Percentiles rank a stretch among this genome's conserved stretches.
These are phyloP conservation scores for Rhodamnia rubescens DNA, from an alignment of 345 rosid species.

Conservation along the genomic window DNA sequence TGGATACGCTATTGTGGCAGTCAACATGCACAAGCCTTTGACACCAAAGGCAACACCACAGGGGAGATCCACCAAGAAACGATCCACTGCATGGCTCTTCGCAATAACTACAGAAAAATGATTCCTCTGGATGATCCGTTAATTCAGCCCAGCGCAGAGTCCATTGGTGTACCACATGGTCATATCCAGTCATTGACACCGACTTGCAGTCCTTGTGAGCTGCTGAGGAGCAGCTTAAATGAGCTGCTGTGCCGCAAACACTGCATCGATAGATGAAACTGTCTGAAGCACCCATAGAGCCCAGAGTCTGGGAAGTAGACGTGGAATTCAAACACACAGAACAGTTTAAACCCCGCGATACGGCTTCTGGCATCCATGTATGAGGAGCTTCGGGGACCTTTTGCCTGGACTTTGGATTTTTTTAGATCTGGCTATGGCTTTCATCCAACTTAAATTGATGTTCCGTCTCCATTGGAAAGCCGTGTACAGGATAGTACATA, in stretches of 20 bases:
- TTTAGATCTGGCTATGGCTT: slow-evolving; percentile 84
- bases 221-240: slow-evolving; percentile 50
- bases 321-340: slow-evolving; percentile 75
- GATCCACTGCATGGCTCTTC: slow-evolving; percentile 87
- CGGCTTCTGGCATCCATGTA: slow-evolving; percentile 54
- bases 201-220: slow-evolving; percentile 86
- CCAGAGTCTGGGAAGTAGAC: slow-evolving; percentile 67
- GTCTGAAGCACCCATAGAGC: slow-evolving; percentile 48
- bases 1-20: slow-evolving; percentile 70
- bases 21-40: slow-evolving; percentile 91
- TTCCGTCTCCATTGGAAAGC: slow-evolving; percentile 96
- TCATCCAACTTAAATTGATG: slow-evolving; percentile 87
- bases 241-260: slow-evolving; percentile 72
- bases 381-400: slow-evolving; percentile 62
- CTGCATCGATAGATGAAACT: slow-evolving; percentile 36
- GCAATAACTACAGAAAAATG: slow-evolving; percentile 71
- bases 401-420: slow-evolving; percentile 73
- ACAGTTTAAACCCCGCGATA: slow-evolving; percentile 67
- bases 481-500: slow-evolving; percentile 73
- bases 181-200: slow-evolving; percentile 69
- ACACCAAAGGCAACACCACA: slow-evolving; percentile 99
- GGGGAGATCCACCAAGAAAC: slow-evolving; percentile 91
- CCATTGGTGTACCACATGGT: slow-evolving; percentile 87
- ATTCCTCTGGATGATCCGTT: slow-evolving; percentile 72
- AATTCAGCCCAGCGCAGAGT: slow-evolving; percentile 87